A percentile compares a stretch with the other conserved stretches of the same genome.
These are phyloP conservation scores for Grosmannia penicillata DNA, from an alignment of 2,329 filamentous ascomycete species.

Conservation along the genomic window DNA sequence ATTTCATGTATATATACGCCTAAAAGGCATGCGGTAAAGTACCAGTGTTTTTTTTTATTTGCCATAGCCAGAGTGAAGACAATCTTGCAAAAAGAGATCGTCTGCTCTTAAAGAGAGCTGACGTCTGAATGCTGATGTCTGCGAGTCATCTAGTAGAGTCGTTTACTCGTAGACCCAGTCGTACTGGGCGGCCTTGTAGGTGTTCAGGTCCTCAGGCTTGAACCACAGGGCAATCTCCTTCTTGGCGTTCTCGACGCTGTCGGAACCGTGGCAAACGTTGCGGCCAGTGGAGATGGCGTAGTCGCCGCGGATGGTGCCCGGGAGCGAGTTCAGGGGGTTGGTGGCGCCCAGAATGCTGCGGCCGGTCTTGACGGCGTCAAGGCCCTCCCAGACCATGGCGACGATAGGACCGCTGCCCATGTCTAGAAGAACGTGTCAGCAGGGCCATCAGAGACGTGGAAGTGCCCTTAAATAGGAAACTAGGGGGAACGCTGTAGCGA, in stretches of 20 bases:
- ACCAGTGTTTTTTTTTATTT: background rate
- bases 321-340: constrained; percentile 89
- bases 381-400: constrained; percentile 99
- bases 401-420: constrained; percentile 94
- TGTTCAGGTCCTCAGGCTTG: constrained; percentile 70
- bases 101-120: background rate
- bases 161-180: constrained; percentile 85
- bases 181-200: constrained; percentile 71
- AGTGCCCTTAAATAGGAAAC: too few relatives aligned
- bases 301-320: constrained; percentile 95
- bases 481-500: too few relatives aligned
- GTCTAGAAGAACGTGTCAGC: constrained; percentile 39
- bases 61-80: background rate
- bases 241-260: constrained; percentile 96
- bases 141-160: background rate
- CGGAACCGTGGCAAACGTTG: constrained; percentile 99
- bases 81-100: background rate
- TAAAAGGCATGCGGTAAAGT: background rate
- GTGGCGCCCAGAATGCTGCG: constrained; percentile 93
- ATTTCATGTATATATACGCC: background rate
- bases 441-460: background rate
- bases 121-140: too few relatives aligned
- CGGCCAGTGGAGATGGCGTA: constrained; percentile 79
- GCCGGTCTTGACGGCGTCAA: constrained; percentile 97
- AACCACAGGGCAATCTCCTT: constrained; percentile 99